Percentiles rank a stretch among this genome's conserved stretches.
These are phyloP conservation scores for Aleurites moluccanus DNA, from an alignment of 441 rosid species.

Conservation along the genomic window DNA sequence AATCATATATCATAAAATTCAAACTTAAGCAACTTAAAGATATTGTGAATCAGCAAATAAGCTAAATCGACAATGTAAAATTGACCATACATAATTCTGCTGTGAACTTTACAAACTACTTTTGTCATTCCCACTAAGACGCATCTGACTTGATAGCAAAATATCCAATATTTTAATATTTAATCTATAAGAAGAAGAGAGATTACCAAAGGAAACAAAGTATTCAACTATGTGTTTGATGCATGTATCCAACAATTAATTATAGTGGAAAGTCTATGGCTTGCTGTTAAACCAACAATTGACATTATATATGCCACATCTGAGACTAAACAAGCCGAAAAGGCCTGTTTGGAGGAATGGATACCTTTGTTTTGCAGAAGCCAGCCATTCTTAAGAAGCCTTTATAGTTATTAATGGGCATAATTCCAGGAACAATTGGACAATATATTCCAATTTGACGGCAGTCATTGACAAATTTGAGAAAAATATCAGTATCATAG, in stretches of 20 bases:
- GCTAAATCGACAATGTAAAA: neutral
- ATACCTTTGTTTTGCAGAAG: slow-evolving; percentile 95
- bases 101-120: slow-evolving; percentile 8
- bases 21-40: neutral
- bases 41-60: neutral
- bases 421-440: slow-evolving; percentile 97
- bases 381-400: slow-evolving; percentile 98
- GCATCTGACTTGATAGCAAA: neutral
- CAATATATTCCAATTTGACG: slow-evolving; percentile 86
- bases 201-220: neutral
- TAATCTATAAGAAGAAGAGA: neutral
- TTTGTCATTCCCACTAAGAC: neutral
- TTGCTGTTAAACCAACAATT: neutral
- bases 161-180: neutral
- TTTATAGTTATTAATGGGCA: slow-evolving; percentile 95
- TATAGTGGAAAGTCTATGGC: neutral
- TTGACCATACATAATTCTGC: neutral
- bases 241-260: neutral
- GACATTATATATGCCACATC: neutral
- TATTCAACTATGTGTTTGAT: neutral
- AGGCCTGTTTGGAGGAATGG: neutral
- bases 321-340: neutral
- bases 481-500: slow-evolving; percentile 87
- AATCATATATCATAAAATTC: too few relatives aligned
- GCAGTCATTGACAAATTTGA: slow-evolving; percentile 91